Conservation (phyloP, 495 filamentous ascomycete species). For the Darksidea phi region DNA sequence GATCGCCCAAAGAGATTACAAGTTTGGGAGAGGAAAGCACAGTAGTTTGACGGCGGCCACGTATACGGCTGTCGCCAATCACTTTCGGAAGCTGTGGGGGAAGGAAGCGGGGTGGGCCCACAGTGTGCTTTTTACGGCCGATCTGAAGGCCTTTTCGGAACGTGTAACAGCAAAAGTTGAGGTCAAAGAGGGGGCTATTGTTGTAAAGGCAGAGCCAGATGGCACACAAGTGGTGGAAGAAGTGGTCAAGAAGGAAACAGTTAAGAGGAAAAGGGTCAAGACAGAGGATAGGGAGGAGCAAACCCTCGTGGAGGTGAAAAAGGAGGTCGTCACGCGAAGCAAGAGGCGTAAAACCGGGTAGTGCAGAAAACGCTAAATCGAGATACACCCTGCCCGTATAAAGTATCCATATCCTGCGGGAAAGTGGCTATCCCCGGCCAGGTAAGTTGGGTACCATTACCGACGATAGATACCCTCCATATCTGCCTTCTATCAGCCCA, state of each 20-base stretch:
- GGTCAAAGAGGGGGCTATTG: conserved; percentile 45
- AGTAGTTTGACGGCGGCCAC: conserved; percentile 84
- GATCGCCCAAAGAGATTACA: conserved; percentile 94
- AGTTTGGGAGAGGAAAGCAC: conserved; percentile 79
- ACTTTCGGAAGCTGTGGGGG: conserved; percentile 90
- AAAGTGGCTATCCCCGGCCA: too few relatives aligned
- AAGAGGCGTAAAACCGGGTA: conserved; percentile 18
- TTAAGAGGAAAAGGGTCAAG: conserved; percentile 42
- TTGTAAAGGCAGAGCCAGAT: conserved; percentile 37
- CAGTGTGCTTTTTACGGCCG: conserved; percentile 92
- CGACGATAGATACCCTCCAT: too few relatives aligned
- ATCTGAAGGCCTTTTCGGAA: conserved; percentile 81
- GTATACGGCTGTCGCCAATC: conserved; percentile 84
- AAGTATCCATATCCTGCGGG: too few relatives aligned
- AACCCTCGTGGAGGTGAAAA: conserved; percentile 34
- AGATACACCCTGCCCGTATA: too few relatives aligned
- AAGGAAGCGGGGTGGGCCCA: conserved; percentile 96
- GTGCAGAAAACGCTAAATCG: background rate
- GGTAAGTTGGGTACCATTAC: too few relatives aligned
- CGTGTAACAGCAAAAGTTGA: conserved; percentile 54
- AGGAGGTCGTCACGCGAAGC: conserved; percentile 27
- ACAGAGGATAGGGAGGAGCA: conserved; percentile 39
- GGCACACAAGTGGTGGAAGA: conserved; percentile 32
- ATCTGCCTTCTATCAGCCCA: too few relatives aligned
- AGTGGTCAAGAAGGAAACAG: conserved; percentile 25